A percentile compares a stretch with the other conserved stretches of the same genome.
Evolutionary conservation across 257 asterid genomes (phyloP).

Genomic region (Capsicum pubescens): DNA sequence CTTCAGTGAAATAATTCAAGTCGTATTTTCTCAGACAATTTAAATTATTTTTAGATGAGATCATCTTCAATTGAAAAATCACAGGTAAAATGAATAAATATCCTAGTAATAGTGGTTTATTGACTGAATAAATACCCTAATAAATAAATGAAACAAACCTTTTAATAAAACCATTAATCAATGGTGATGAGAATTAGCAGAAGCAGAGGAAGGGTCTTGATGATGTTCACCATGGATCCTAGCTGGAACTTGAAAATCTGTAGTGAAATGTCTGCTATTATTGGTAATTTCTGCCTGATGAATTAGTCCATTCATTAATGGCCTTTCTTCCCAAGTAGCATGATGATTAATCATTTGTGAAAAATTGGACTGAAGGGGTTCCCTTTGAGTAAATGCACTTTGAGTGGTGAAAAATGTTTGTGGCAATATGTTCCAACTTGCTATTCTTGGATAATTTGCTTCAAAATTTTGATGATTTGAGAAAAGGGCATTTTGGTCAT

Average conservation of each 20-base stretch:
- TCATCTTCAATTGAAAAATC: neutral
- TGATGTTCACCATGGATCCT: constrained; percentile 97
- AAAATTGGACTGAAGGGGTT: constrained; percentile 99
- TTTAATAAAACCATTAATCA: constrained; percentile 37
- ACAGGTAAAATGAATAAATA: neutral
- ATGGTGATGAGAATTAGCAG: constrained; percentile 86
- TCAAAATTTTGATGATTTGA: constrained; percentile 26
- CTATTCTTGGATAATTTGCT: constrained; percentile 28
- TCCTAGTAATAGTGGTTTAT: neutral
- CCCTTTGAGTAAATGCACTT: constrained; percentile 81
- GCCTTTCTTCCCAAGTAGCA: constrained; percentile 12
- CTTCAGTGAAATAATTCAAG: neutral
- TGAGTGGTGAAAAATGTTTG: constrained; percentile 29
- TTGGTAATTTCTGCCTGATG: constrained; percentile 51
- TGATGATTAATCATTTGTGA: constrained; percentile 76
- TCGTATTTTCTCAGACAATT: fast-evolving
- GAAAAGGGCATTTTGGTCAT: constrained; percentile 21
- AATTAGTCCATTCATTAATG: constrained; percentile 71
- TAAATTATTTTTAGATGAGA: neutral
- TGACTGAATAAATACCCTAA: neutral
- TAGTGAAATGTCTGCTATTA: constrained; percentile 52
- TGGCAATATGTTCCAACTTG: constrained; percentile 5
- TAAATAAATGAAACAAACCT: constrained; percentile 17
- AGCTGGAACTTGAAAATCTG: constrained; percentile 83
- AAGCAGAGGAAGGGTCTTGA: constrained; percentile 98